These are phyloP conservation scores for Cercospora sp. DNA, from an alignment of 2,329 filamentous ascomycete genomes.

Conservation along the genomic window DNA sequence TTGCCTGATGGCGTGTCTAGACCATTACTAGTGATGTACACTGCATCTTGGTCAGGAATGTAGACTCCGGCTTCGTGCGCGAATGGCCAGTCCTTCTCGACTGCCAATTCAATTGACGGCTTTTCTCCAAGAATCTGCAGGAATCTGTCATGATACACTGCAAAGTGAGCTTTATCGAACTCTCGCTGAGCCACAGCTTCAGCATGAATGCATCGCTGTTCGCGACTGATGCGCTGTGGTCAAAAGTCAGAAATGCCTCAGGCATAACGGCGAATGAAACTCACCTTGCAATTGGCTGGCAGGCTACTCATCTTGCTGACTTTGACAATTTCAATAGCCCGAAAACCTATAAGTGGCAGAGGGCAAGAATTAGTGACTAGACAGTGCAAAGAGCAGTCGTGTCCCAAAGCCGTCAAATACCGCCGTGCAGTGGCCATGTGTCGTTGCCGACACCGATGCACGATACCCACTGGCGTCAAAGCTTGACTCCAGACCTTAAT, in stretches of 20 bases:
- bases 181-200: slow-evolving; percentile 19
- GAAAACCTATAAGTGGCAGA: background rate
- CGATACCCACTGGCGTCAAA: slow-evolving; percentile 1
- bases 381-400: background rate
- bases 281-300: slow-evolving; percentile 26
- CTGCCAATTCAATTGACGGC: slow-evolving; percentile 27
- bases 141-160: slow-evolving; percentile 35
- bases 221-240: slow-evolving; percentile 19
- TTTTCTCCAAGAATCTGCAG: slow-evolving; percentile 30
- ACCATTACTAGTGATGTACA: slow-evolving; percentile 48
- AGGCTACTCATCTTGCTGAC: slow-evolving; percentile 8
- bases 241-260: background rate
- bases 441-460: background rate
- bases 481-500: slow-evolving; percentile 8
- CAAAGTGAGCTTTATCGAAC: slow-evolving; percentile 28
- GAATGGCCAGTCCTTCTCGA: slow-evolving; percentile 34
- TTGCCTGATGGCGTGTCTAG: slow-evolving; percentile 20
- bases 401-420: slow-evolving; percentile 11
- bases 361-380: background rate
- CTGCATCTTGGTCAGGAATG: slow-evolving; percentile 39
- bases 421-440: background rate
- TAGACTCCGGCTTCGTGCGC: slow-evolving; percentile 46
- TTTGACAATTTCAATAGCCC: background rate
- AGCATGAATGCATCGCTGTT: slow-evolving; percentile 17
- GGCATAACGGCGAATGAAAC: background rate